Evolutionary conservation across 2,329 filamentous ascomycete genomes (phyloP).

Genomic region (Colletotrichum eleusines): DNA sequence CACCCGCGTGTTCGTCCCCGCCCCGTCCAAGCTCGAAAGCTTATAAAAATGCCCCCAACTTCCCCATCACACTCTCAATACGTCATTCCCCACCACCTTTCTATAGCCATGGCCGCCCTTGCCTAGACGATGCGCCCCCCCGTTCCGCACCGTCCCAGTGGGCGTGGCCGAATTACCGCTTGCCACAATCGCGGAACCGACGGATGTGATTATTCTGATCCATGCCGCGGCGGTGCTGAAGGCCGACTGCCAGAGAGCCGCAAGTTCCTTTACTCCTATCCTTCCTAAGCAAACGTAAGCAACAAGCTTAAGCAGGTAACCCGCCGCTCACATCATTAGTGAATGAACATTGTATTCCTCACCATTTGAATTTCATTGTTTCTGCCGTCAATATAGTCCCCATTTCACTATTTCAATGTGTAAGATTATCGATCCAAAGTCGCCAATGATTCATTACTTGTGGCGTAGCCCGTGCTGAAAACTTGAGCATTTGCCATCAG

Average conservation of each 20-base stretch:
- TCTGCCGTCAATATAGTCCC: too few relatives aligned
- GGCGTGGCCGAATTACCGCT: conserved; percentile 56
- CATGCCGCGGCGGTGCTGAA: conserved; percentile 53
- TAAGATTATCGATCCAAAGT: too few relatives aligned
- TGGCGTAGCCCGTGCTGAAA: too few relatives aligned
- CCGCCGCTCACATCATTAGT: neutral
- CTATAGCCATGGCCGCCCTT: conserved; percentile 46
- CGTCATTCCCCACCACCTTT: too few relatives aligned
- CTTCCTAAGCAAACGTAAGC: conserved; percentile 38
- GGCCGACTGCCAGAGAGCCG: conserved; percentile 49
- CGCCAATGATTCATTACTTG: too few relatives aligned
- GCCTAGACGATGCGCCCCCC: conserved; percentile 59
- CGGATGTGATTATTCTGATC: conserved; percentile 58
- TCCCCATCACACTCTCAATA: too few relatives aligned
- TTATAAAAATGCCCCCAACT: too few relatives aligned
- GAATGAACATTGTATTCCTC: too few relatives aligned
- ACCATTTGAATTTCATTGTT: too few relatives aligned
- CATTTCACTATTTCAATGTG: too few relatives aligned
- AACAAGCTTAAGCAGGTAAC: neutral
- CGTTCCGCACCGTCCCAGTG: conserved; percentile 55
- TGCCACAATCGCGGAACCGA: conserved; percentile 56
- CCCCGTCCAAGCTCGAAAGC: neutral
- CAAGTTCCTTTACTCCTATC: conserved; percentile 44
- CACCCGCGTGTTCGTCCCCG: neutral
- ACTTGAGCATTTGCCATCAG: too few relatives aligned